Base-by-base conservation (phyloP, 306 rosid genomes). In the Malus orientalis region DNA sequence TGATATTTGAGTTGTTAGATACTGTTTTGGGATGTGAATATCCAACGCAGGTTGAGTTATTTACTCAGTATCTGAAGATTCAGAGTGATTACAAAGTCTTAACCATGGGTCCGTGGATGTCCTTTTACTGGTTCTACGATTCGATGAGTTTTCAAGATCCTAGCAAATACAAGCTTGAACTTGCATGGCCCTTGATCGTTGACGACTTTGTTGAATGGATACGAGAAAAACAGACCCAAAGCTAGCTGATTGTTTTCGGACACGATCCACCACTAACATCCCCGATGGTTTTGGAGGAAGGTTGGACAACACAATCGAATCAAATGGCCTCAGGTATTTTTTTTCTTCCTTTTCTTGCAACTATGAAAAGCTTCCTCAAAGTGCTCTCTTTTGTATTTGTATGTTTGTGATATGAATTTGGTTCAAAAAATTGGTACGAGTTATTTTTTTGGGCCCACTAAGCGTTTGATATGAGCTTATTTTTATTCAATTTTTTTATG, bases 61-160 rank as follows among this genome's bases (percentile, higher is more conserved):
- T 91, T 78, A 77, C 87, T 85, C 96, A 96, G 78, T 92, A 96
- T 82, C 81, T 96, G 73, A 96, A 92, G 99, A 78, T 72, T 63
- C 99, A 96, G 84, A 86, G 79, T 78, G 98, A 96, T 85, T 96
- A 96, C 90, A 91, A 96, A 82, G 98, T 96, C 79, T 80, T 92
- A 83, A 96, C 91, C 86, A 86, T 88, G 96, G 98, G 93, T 78
- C 99, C 91, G 36, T 89, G 98, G 96, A 88, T 87, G 97, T 97
- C 94, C 11, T 96, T 92, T 84, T 92, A 81, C 84, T 88, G 93
- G 82, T 96, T 96, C 84, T 96, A 97, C 89, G 87, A 89, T 5
- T 91, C 89, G 98, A 96, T 96, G 82, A 92, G 89, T 75, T 96
- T 87, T 85, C 96, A 96, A 0, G 81, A 84, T 58, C 85, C 91